Evolutionary conservation across 2,329 filamentous ascomycete genomes (phyloP), one percentile per base, ranked within the genome.

Genomic region (Albophoma yamanashiensis): DNA sequence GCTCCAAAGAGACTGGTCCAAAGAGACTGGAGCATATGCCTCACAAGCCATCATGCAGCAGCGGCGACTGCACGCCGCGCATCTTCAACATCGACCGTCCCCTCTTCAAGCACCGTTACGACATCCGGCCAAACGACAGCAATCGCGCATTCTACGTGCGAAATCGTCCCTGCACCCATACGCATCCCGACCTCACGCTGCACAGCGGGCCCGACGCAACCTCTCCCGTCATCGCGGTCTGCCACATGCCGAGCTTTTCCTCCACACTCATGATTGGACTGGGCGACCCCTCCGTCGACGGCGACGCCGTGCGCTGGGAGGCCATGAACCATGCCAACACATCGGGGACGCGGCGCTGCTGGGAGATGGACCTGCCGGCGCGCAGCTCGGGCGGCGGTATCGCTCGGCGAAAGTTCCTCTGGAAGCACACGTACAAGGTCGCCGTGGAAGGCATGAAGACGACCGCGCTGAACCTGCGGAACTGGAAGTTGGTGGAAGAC

Each of bases 391-490:
- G 39, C 15, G 36, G 31, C 57, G 15, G 20, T 7, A 12, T 20
- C 25, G 40, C 15, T 47, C 56, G 38, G 14, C 36, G 40, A 9
- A 15, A 27, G 7, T 58, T 63, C 9, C 47, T 62, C 4, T 63
- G 62, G 62, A 63, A 61, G 57, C 50, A 59, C n/a, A 63, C 62
- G 2, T 59, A 57, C 31, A 59, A 50, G 27, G 58, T 60, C n/a
- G 58, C 55, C 25, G 62, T 62, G 15, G 60, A 63, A 20, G 62
- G 62, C 38, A 63, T 63, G 62, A 47, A 53, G 2, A 45, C 59
- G 9, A 47, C 57, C 39, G 27, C 45, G 25, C 47, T 60, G 36
- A 63, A 58, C 36, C 56, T 57, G 39, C 60, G 60, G 12, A 63
- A 63, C 56, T 63, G 60, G 60, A 63, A 63, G 55, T 60, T 63